These are phyloP conservation scores for Phytopythium mirpurense DNA, from an alignment of 352 stramenopile genomes.

Conservation along the genomic window DNA sequence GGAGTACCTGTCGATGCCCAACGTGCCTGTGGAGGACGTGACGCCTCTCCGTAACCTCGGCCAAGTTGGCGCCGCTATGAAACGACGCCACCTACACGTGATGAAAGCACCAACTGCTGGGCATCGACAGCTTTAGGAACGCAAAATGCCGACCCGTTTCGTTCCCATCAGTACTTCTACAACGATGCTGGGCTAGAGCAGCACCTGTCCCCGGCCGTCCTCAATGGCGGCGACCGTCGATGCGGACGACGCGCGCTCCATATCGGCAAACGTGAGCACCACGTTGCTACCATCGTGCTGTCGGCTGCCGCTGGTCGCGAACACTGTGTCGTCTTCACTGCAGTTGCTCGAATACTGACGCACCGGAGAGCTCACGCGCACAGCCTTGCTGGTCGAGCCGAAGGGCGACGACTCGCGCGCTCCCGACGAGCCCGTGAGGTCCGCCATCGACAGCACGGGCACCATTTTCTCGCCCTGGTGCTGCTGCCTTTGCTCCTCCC, in stretches of 20 bases:
- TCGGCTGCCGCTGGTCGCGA: conserved; percentile 13
- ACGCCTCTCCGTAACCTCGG: no score
- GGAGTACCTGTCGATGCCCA: no score
- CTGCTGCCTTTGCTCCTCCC: not conserved
- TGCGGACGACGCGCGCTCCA: conserved; percentile 10
- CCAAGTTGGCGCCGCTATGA: no score
- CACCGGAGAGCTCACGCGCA: conserved; percentile 25
- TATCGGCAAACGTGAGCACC: conserved; percentile 21
- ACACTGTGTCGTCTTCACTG: conserved; percentile 23
- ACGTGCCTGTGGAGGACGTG: no score
- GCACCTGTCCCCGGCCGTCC: conserved; percentile 11
- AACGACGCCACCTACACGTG: no score
- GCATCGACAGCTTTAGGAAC: no score
- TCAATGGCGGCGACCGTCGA: conserved; percentile 8
- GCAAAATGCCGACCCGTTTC: no score
- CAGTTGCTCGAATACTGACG: conserved; percentile 3
- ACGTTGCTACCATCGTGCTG: conserved; percentile 17
- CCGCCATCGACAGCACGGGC: conserved; percentile 6
- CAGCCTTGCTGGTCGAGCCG: conserved; percentile 11
- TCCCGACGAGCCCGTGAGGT: conserved; percentile 14
- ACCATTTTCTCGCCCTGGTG: not conserved
- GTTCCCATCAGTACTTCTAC: no score
- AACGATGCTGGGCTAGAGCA: no score
- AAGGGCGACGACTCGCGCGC: conserved; percentile 18
- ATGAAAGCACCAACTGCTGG: no score